Evolutionary conservation across 2,329 filamentous ascomycete species (phyloP).

Genomic region (Aspergillus jensenii): DNA sequence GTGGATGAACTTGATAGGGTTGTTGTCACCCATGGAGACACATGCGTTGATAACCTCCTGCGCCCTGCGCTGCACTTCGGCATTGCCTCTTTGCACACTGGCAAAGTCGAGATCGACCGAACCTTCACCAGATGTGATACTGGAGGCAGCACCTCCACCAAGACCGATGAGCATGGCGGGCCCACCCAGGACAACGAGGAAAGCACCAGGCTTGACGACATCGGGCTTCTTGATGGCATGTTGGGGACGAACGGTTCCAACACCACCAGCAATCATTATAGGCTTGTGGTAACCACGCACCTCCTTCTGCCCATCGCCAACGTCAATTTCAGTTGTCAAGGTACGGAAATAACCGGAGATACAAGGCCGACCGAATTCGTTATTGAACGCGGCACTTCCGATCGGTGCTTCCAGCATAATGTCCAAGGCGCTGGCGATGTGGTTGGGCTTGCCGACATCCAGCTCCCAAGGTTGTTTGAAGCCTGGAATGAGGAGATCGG

Average conservation of each 20-base stretch:
- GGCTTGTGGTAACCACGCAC: conserved; percentile 95
- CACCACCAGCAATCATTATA: conserved; percentile 95
- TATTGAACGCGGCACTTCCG: conserved; percentile 93
- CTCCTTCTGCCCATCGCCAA: conserved; percentile 64
- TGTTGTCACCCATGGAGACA: conserved; percentile 76
- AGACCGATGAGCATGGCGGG: conserved; percentile 98
- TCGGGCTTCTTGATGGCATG: conserved; percentile 82
- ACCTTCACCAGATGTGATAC: conserved; percentile 81
- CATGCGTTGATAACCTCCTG: conserved; percentile 99
- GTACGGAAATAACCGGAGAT: conserved; percentile 91
- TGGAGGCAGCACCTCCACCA: conserved; percentile 91
- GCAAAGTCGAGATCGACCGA: conserved; percentile 94
- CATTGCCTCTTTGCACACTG: conserved; percentile 94
- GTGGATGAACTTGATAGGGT: conserved; percentile 94
- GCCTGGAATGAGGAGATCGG: conserved; percentile 85
- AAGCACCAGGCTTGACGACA: conserved; percentile 81
- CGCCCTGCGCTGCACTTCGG: conserved; percentile 90
- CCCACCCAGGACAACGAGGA: conserved; percentile 88
- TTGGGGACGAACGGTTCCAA: conserved; percentile 87
- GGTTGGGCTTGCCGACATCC: conserved; percentile 82
- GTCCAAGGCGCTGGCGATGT: conserved; percentile 90
- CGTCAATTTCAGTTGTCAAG: conserved; percentile 67
- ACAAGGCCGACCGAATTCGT: conserved; percentile 91
- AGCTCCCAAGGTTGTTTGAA: conserved; percentile 84
- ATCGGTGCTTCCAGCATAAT: conserved; percentile 98